Conservation (phyloP, 768 basidiomycete species). For the Lepiota venenata region DNA sequence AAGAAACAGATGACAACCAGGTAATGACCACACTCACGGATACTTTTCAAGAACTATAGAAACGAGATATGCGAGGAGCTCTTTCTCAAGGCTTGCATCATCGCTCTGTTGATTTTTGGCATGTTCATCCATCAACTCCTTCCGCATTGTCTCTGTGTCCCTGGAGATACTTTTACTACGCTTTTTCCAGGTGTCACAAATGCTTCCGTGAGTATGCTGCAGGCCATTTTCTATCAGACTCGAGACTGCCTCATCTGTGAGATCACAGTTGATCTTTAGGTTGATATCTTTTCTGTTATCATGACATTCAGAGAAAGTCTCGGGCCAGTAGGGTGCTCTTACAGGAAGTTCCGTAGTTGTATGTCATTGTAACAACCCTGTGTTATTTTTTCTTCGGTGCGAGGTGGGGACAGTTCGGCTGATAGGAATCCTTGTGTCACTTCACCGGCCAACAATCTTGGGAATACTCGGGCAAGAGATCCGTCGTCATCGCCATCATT, state of each 20-base stretch:
- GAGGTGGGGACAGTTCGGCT: neutral
- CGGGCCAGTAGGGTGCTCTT: neutral
- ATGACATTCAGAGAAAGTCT: neutral
- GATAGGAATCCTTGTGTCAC: conserved; percentile 2
- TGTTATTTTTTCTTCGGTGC: neutral
- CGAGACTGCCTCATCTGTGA: neutral
- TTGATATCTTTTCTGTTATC: neutral
- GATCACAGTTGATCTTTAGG: conserved; percentile 1
- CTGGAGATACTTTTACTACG: neutral
- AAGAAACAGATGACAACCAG: neutral
- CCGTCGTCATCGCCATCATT: neutral
- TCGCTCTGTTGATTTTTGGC: neutral
- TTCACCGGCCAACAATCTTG: neutral
- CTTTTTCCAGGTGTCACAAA: neutral
- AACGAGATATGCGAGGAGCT: conserved; percentile 1
- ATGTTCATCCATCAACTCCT: neutral
- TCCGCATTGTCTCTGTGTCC: neutral
- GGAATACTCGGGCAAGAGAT: neutral
- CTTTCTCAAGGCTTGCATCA: neutral
- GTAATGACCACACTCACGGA: neutral
- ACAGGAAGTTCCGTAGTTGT: conserved; percentile 2
- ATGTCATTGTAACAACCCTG: neutral
- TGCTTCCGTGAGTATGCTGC: neutral
- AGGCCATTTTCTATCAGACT: conserved; percentile 3
- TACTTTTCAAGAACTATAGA: neutral